Evolutionary conservation across 257 asterid genomes (phyloP).

Genomic region (Eucommia ulmoides): DNA sequence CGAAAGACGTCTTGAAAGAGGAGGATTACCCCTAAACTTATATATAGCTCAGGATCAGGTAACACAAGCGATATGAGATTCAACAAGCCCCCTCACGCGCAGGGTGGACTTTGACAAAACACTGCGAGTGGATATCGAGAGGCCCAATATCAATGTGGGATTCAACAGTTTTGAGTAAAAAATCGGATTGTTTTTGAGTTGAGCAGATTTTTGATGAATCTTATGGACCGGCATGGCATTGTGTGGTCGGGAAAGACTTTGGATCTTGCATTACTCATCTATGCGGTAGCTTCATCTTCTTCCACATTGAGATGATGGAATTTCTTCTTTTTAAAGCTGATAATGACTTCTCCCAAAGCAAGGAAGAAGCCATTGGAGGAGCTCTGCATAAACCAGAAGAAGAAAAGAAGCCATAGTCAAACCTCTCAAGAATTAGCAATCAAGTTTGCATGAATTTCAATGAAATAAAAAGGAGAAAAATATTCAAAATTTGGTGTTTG

Average conservation of each 20-base stretch:
- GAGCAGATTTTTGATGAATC: slow-evolving; percentile 13
- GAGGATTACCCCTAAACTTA: no score
- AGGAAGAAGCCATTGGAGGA: slow-evolving; percentile 17
- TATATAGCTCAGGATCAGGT: no score
- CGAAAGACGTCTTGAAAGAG: no score
- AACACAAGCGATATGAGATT: no score
- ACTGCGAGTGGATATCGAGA: no score
- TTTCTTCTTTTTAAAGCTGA: slow-evolving; percentile 20
- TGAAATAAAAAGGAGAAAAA: neutral
- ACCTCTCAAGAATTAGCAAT: neutral
- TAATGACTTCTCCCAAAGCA: slow-evolving; percentile 6
- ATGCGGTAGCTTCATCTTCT: slow-evolving; percentile 17
- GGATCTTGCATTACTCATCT: slow-evolving; percentile 18
- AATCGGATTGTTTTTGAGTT: slow-evolving; percentile 2
- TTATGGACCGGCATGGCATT: slow-evolving; percentile 18
- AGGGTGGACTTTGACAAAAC: no score
- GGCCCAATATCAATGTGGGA: no score
- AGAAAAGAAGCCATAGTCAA: neutral
- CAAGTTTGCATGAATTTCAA: neutral
- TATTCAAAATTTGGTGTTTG: neutral
- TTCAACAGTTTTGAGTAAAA: no score
- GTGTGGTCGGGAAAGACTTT: slow-evolving; percentile 22
- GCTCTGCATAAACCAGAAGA: slow-evolving; percentile 5
- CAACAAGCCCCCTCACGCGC: no score
- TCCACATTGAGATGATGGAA: slow-evolving; percentile 18